phyloP scores from a whole-genome alignment of 768 basidiomycete genomes.

The Termitomyces sp. region DNA sequence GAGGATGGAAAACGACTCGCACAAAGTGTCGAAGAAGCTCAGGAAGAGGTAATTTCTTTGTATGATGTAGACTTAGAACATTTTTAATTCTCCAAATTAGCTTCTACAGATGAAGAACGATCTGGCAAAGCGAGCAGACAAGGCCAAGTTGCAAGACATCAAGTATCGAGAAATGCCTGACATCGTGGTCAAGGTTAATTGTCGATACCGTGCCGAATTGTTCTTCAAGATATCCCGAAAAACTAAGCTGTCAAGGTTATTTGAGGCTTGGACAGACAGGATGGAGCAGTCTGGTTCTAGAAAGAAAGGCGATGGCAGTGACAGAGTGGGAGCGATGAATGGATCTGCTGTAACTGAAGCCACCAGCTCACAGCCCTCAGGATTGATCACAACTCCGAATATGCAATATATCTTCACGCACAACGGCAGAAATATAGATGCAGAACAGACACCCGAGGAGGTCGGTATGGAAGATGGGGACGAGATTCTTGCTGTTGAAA shows the following conservation, averaged over 20 bases:
- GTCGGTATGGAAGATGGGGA: slow-evolving; percentile 85
- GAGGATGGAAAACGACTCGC: slow-evolving; percentile 82
- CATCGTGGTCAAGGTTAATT: slow-evolving; percentile 84
- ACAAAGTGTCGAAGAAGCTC: slow-evolving; percentile 79
- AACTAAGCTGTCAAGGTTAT: slow-evolving; percentile 77
- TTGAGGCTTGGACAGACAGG: slow-evolving; percentile 84
- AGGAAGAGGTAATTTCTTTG: slow-evolving; percentile 58
- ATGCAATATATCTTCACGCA: slow-evolving; percentile 87
- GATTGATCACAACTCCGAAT: slow-evolving; percentile 31
- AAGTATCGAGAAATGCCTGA: slow-evolving; percentile 87
- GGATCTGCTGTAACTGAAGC: slow-evolving; percentile 48
- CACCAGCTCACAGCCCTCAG: slow-evolving; percentile 38
- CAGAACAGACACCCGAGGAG: slow-evolving; percentile 83
- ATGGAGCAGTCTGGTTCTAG: slow-evolving; percentile 59
- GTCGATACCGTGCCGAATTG: slow-evolving; percentile 84
- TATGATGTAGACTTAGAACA: slow-evolving; percentile 5
- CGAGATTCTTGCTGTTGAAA: slow-evolving; percentile 83
- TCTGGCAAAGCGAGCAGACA: slow-evolving; percentile 75
- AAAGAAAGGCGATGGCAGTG: slow-evolving; percentile 35
- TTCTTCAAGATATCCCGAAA: slow-evolving; percentile 93
- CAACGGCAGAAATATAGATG: slow-evolving; percentile 72
- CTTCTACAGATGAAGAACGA: slow-evolving; percentile 78
- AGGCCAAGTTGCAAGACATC: slow-evolving; percentile 70
- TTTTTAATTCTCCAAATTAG: slow-evolving; percentile 27
- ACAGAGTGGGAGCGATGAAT: slow-evolving; percentile 33